Base-by-base conservation (phyloP, 805 yeast genomes). In the Lachancea meyersii region DNA sequence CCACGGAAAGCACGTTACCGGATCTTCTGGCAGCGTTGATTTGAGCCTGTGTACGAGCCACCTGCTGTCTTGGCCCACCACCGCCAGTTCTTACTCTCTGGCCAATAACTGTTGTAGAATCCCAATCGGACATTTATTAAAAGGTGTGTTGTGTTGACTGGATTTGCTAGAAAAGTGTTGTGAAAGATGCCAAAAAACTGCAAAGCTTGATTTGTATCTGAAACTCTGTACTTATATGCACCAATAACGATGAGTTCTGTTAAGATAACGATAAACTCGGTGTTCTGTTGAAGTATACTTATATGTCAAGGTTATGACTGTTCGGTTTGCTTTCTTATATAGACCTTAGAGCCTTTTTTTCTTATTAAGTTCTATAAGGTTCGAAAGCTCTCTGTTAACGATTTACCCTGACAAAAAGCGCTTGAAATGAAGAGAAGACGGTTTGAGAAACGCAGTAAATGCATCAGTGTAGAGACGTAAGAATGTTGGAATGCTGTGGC, bases 1-100 rank as follows among this genome's bases (percentile, higher is more conserved):
- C 98, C 34, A 89, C 89, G 34, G 94, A 79, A 30, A 93, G 75
- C 42, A 93, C 91, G 42, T 79, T 75, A 50, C 98, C 98, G 18
- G 82, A 64, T 74, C 98, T 82, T 72, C 95, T 82, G 41, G 98
- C 98, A 22, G 87, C 95, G 64, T 93, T 93, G 60, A 93, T 72
- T 57, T 82, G 85, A 35, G 82, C 77, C 41, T 75, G 71, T 10
- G 91, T 72, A 61, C 81, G 82, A 37, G 96, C 94, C 31, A 89
- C 96, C 28, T 72, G 74, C 51, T 84, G 81, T 61, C 87, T 79
- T 54, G 96, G 96, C 28, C 94, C 96, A 45, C 86, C 79, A 34
- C 86, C 85, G 45, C 96, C 96, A 44, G 81, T 76, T 67, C 91
- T 80, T 54, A 93, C 95, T 55, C 82, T 84, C 54, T 79, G 80